Evolutionary conservation across 2,329 filamentous ascomycete species (phyloP).

Genomic region (Colletotrichum sojae): DNA sequence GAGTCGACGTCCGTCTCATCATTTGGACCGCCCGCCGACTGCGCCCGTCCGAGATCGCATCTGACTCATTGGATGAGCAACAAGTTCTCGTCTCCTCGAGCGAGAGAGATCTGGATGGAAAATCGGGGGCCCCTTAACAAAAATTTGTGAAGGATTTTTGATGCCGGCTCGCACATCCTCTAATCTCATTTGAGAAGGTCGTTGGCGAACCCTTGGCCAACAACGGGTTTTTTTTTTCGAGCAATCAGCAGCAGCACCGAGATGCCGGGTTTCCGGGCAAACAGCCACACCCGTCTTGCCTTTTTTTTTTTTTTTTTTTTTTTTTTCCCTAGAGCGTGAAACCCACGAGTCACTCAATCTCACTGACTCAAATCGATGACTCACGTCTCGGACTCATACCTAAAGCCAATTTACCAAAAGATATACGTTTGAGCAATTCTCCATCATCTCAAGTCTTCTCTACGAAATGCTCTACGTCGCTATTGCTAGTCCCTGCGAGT

Average conservation of each 20-base stretch:
- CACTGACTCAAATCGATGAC: constrained; percentile 27
- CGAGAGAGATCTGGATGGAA: not conserved
- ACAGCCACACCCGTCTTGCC: not conserved
- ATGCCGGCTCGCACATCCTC: constrained; percentile 5
- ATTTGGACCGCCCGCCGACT: no score
- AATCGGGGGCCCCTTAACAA: not conserved
- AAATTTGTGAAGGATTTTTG: not conserved
- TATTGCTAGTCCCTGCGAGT: not conserved
- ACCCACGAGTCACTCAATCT: constrained; percentile 4
- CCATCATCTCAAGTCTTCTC: not conserved
- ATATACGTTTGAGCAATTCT: constrained; percentile 7
- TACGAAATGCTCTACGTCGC: constrained; percentile 14
- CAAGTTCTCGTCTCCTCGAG: not conserved
- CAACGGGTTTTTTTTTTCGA: not conserved
- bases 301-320: no score
- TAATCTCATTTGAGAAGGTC: constrained; percentile 30
- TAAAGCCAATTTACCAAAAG: not conserved
- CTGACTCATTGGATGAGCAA: no score
- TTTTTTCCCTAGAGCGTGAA: no score
- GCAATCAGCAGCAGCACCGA: constrained; percentile 2
- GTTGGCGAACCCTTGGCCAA: not conserved
- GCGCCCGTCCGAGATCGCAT: no score
- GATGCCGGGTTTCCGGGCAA: not conserved
- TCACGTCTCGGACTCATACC: not conserved
- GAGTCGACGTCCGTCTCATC: no score